Evolutionary conservation across 1,284 basidiomycete genomes (phyloP).

Genomic region (Puccinia brachypodii): DNA sequence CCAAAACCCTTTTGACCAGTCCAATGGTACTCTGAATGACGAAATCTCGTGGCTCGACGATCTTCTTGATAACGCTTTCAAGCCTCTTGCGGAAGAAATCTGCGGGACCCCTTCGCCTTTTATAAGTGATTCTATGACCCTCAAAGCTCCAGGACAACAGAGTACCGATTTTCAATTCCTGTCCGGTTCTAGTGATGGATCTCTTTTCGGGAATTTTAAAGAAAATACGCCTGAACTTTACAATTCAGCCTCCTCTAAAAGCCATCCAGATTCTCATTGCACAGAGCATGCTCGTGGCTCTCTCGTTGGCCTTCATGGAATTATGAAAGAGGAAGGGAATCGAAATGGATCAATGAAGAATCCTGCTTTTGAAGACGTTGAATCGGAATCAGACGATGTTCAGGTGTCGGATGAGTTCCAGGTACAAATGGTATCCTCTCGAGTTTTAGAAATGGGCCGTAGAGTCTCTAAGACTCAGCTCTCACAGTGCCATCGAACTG

Average conservation of each 20-base stretch:
- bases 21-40: background rate
- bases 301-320: background rate
- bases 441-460: no score
- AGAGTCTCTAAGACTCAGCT: background rate
- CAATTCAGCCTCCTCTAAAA: background rate
- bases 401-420: background rate
- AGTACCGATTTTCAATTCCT: background rate
- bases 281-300: background rate
- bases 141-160: background rate
- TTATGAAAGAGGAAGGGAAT: background rate
- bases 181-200: background rate
- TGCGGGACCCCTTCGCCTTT: background rate
- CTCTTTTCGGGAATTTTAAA: background rate
- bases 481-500: background rate
- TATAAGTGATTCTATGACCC: background rate
- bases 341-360: background rate
- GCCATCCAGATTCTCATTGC: background rate
- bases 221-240: background rate
- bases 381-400: background rate
- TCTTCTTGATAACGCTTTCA: background rate
- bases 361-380: background rate
- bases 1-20: background rate
- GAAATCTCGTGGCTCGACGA: background rate
- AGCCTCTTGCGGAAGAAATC: background rate
- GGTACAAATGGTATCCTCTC: background rate